Evolutionary conservation across 2,329 filamentous ascomycete genomes (phyloP).

Genomic region (Penicillium sp.): DNA sequence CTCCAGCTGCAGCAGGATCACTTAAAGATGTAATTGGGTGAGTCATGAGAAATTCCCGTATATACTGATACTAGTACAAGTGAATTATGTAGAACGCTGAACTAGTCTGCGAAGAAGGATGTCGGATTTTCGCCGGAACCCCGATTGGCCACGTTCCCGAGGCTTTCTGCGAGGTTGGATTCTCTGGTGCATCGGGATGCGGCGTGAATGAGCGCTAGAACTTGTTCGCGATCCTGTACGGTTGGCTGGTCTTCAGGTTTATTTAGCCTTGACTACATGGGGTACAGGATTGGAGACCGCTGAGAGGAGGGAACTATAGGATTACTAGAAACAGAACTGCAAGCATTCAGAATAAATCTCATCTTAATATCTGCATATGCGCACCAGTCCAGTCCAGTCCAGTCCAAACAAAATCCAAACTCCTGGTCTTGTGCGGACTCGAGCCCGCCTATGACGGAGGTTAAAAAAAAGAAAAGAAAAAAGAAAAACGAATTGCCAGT

Average conservation of each 20-base stretch:
- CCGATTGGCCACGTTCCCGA: not conserved
- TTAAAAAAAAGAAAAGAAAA: not conserved
- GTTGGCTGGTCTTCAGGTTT: not conserved
- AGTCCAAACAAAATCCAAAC: constrained; percentile 17
- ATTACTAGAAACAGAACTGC: not conserved
- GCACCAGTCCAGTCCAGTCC: constrained; percentile 2
- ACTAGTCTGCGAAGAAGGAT: not conserved
- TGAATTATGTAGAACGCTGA: not conserved
- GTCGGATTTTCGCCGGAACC: not conserved
- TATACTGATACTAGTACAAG: not conserved
- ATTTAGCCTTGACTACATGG: too few species aligned
- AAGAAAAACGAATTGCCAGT: constrained; percentile 23
- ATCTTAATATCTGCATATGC: constrained; percentile 26
- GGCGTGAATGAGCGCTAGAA: not conserved
- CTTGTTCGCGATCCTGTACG: too few species aligned
- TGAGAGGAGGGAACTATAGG: not conserved
- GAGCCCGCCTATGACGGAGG: not conserved
- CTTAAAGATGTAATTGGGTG: not conserved
- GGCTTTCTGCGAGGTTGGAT: not conserved
- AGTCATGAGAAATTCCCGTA: not conserved
- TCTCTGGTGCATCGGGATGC: not conserved
- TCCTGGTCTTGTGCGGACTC: constrained; percentile 22
- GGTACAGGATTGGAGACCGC: too few species aligned
- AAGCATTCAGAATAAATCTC: constrained; percentile 8
- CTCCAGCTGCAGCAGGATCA: too few species aligned